Evolutionary conservation across 768 basidiomycete species (phyloP).

Genomic region (Clavaria fumosa): DNA sequence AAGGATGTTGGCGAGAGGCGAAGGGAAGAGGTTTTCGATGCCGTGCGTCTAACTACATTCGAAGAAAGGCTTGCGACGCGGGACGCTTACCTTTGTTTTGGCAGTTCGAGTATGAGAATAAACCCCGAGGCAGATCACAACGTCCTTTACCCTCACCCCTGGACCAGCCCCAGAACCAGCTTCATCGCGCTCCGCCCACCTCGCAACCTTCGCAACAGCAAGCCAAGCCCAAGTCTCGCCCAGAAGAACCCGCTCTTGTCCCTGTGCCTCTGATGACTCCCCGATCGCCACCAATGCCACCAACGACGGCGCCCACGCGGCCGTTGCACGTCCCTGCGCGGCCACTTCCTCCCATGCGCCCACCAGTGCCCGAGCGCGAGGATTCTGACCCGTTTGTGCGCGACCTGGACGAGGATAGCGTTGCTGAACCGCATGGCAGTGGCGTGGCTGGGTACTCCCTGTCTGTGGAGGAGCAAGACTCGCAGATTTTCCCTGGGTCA

Average conservation of each 20-base stretch:
- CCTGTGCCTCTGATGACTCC: slow-evolving; percentile 8
- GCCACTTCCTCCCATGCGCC: slow-evolving; percentile 10
- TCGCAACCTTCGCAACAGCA: slow-evolving; percentile 1
- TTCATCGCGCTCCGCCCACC: slow-evolving; percentile 5
- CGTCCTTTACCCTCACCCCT: slow-evolving; percentile 5
- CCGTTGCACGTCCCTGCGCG: slow-evolving; percentile 8
- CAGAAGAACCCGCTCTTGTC: slow-evolving; percentile 9
- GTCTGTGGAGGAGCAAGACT: slow-evolving; percentile 16
- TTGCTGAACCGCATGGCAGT: slow-evolving; percentile 29
- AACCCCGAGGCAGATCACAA: slow-evolving; percentile 8
- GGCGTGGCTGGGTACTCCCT: slow-evolving; percentile 17
- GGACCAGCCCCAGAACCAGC: slow-evolving; percentile 8
- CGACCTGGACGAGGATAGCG: slow-evolving; percentile 22
- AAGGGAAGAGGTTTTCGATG: slow-evolving; percentile 27
- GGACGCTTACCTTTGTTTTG: neutral
- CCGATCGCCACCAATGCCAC: slow-evolving; percentile 5
- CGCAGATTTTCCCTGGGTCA: slow-evolving; percentile 26
- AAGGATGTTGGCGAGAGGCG: slow-evolving; percentile 26
- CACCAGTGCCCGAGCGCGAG: slow-evolving; percentile 3
- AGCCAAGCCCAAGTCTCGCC: slow-evolving; percentile 4
- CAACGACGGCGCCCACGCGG: slow-evolving; percentile 2
- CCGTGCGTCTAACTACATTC: slow-evolving; percentile 15
- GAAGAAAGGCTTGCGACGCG: slow-evolving; percentile 4
- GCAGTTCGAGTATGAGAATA: slow-evolving; percentile 22
- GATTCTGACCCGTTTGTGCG: neutral